phyloP scores from a whole-genome alignment of 495 filamentous ascomycete species.

The Hypoxylon cercidicola region DNA sequence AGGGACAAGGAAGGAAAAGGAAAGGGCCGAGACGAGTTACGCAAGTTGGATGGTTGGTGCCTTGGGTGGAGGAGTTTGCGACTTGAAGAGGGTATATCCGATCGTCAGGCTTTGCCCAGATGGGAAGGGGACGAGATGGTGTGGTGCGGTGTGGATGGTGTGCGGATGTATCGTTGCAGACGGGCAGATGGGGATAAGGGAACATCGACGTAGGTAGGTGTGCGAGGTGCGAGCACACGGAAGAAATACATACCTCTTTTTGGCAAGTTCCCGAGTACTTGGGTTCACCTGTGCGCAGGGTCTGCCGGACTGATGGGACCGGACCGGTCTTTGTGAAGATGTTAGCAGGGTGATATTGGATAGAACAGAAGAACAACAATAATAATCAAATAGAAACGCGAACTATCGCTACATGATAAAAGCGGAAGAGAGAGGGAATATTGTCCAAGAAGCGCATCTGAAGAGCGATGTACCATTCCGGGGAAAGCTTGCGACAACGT shows the following conservation, averaged over 20 bases:
- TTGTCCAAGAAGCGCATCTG: conserved; percentile 25
- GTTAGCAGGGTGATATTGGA: conserved; percentile 34
- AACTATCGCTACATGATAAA: conserved; percentile 15
- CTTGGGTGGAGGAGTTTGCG: conserved; percentile 46
- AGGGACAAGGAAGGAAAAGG: conserved; percentile 47
- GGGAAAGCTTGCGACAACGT: conserved; percentile 43
- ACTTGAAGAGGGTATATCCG: conserved; percentile 45
- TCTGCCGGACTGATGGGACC: conserved; percentile 45
- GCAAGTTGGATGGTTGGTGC: conserved; percentile 48
- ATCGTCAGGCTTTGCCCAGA: conserved; percentile 46
- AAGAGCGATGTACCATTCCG: conserved; percentile 33
- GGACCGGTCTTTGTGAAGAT: conserved; percentile 32
- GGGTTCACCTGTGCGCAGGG: conserved; percentile 42
- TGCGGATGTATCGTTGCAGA: conserved; percentile 50
- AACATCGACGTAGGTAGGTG: conserved; percentile 34
- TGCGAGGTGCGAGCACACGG: conserved; percentile 12
- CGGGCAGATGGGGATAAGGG: conserved; percentile 45
- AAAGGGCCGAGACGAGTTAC: conserved; percentile 49
- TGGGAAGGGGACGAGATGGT: conserved; percentile 43
- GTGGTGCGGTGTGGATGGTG: conserved; percentile 42
- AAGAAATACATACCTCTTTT: conserved; percentile 45
- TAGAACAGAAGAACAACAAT: conserved; percentile 16
- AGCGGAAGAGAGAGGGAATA: conserved; percentile 18
- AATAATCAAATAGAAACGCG: conserved; percentile 8
- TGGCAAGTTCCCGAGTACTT: conserved; percentile 47